Evolutionary conservation across 768 basidiomycete species (phyloP).

Genomic region (Kwoniella sp.): DNA sequence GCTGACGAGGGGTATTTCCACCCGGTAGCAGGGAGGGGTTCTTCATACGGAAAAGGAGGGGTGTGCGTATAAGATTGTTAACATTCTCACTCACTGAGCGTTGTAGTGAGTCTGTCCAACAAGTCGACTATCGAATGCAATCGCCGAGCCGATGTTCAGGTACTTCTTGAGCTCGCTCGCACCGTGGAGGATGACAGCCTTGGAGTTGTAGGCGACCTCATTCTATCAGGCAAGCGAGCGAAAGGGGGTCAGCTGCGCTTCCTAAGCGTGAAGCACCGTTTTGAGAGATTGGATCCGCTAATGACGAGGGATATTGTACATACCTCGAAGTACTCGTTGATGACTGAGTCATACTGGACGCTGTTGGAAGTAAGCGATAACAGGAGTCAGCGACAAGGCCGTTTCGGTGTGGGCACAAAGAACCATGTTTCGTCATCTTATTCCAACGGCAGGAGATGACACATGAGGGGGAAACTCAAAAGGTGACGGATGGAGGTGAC

Average conservation of each 20-base stretch:
- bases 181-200: slow-evolving; percentile 27
- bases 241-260: neutral
- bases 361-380: slow-evolving; percentile 19
- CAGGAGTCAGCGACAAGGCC: neutral
- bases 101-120: slow-evolving; percentile 32
- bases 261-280: neutral
- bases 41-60: neutral
- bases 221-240: slow-evolving; percentile 9
- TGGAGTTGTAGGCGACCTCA: slow-evolving; percentile 26
- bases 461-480: too few relatives aligned
- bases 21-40: too few relatives aligned
- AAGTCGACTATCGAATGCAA: slow-evolving; percentile 23
- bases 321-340: slow-evolving; percentile 46
- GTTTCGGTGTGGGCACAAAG: neutral
- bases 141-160: slow-evolving; percentile 8
- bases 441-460: too few relatives aligned
- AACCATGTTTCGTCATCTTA: too few relatives aligned
- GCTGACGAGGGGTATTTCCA: neutral
- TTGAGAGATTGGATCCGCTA: neutral
- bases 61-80: too few relatives aligned
- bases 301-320: slow-evolving; percentile 11
- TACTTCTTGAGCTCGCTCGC: slow-evolving; percentile 34
- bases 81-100: slow-evolving; percentile 26
- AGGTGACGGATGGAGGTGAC: too few relatives aligned
- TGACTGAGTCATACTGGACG: slow-evolving; percentile 32